A percentile compares a stretch with the other conserved stretches of the same genome.
phyloP scores from a whole-genome alignment of 441 rosid species.

The Euphorbia corollata region DNA sequence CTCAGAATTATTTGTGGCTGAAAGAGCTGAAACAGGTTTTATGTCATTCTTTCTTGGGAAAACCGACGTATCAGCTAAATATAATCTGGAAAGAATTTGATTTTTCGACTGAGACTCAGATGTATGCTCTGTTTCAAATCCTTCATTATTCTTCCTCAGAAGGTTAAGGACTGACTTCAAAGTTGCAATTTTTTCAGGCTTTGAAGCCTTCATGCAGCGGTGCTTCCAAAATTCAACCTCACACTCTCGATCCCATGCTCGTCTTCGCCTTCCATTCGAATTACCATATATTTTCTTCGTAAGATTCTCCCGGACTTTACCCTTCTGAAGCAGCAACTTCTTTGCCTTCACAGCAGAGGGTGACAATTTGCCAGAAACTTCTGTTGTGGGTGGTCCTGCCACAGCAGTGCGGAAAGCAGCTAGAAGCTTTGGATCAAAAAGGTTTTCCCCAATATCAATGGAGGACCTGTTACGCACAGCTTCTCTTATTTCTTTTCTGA shows the following conservation, averaged over 20 bases:
- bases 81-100: conserved; percentile 88
- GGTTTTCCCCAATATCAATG: conserved; percentile 52
- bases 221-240: conserved; percentile 99
- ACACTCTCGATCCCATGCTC: conserved; percentile 95
- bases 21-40: conserved; percentile 59
- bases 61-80: conserved; percentile 94
- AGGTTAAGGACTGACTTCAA: conserved; percentile 82
- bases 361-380: conserved; percentile 42
- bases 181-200: conserved; percentile 91
- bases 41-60: conserved; percentile 84
- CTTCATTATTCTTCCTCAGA: conserved; percentile 51
- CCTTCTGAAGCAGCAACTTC: conserved; percentile 84
- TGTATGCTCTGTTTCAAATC: conserved; percentile 29
- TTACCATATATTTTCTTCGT: conserved; percentile 89
- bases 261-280: conserved; percentile 78
- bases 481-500: conserved; percentile 88
- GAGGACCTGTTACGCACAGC: conserved; percentile 68
- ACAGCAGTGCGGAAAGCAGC: conserved; percentile 88
- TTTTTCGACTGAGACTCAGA: conserved; percentile 44
- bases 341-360: conserved; percentile 66
- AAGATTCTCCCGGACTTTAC: conserved; percentile 92
- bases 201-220: conserved; percentile 66
- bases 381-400: conserved; percentile 60
- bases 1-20: conserved; percentile 36
- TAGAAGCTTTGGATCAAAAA: conserved; percentile 86